Evolutionary conservation across 1,284 basidiomycete genomes (phyloP), one percentile per base, ranked within the genome.

Genomic region (Moesziomyces parantarcticus): DNA sequence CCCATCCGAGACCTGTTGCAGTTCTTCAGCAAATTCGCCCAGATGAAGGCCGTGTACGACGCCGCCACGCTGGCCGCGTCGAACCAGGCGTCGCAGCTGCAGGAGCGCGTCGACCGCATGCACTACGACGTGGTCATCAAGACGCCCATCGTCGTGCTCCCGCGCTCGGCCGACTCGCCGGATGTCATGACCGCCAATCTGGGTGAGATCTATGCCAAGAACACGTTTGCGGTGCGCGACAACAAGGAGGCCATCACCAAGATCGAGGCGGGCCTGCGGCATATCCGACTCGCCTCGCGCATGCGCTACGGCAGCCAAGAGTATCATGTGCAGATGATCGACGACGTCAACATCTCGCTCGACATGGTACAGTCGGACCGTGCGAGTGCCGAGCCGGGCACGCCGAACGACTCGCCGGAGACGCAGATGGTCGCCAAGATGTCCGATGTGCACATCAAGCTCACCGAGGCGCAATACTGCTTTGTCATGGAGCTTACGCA

Each of bases 11-110:
- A 92, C 75, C 89, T 99, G 34, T 92, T 93, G 78, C 84, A 90
- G 22, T 99, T 96, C 86, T 86, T 94, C 56, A 86, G 89, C 75
- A 93, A 95, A 83, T 90, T 99, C 55, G 93, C 94, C 2, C 91
- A 90, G 71, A 84, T 84, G 83, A 84, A 84, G 61, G 92, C 92
- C 2, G 85, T 99, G 9, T 99, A 99, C 80, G 96, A 99, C 84
- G 90, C 94, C n/a, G 93, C 96, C 9, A 92, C 93, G 6, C 89
- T 92, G 82, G 96, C 90, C 20, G 97, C 97, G 21, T 93, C 92
- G 9, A 94, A 97, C 81, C 89, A 90, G 51, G 97, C 95, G 4
- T 80, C 83, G 36, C 90, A 93, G 36, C 73, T 86, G 45, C 90
- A 93, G 76, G 86, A 86, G 65, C 78, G 77, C 21, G 82, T 78